These are phyloP conservation scores for Candida labiduridarum DNA, from an alignment of 1,139 yeast species.

Conservation along the genomic window DNA sequence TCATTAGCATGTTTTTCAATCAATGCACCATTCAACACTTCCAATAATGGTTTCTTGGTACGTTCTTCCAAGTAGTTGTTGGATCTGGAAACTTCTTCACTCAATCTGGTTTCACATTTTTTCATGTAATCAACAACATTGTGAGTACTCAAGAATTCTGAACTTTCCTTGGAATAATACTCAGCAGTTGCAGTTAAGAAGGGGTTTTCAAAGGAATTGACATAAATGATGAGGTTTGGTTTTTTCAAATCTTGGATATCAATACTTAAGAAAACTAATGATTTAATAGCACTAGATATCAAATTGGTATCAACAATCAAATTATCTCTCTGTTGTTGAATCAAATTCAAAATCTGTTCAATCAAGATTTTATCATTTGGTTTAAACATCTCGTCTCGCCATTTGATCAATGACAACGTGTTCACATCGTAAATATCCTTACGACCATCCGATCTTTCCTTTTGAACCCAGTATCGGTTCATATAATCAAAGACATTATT, in stretches of 20 bases:
- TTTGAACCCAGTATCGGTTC: slow-evolving; percentile 97
- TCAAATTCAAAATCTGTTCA: slow-evolving; percentile 71
- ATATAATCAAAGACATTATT: slow-evolving; percentile 94
- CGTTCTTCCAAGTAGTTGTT: slow-evolving; percentile 84
- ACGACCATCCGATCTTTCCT: slow-evolving; percentile 95
- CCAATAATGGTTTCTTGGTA: slow-evolving; percentile 76
- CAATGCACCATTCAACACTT: slow-evolving; percentile 72
- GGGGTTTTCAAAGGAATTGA: slow-evolving; percentile 73
- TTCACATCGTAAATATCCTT: slow-evolving; percentile 89
- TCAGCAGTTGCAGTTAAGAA: slow-evolving; percentile 74
- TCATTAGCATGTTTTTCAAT: slow-evolving; percentile 77
- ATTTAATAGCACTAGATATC: slow-evolving; percentile 76
- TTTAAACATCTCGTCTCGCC: slow-evolving; percentile 85
- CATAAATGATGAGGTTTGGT: slow-evolving; percentile 79
- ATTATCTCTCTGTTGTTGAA: slow-evolving; percentile 79
- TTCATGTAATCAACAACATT: slow-evolving; percentile 90
- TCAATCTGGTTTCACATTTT: slow-evolving; percentile 79
- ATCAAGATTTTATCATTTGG: slow-evolving; percentile 63
- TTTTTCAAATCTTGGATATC: slow-evolving; percentile 83
- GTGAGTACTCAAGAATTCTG: slow-evolving; percentile 64
- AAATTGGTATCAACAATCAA: slow-evolving; percentile 69
- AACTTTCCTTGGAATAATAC: slow-evolving; percentile 74
- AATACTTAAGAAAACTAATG: slow-evolving; percentile 77
- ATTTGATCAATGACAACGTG: slow-evolving; percentile 80
- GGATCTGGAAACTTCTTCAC: slow-evolving; percentile 80